These are phyloP conservation scores for Brettanomyces bruxellensis DNA, from an alignment of 805 yeast species.

Conservation along the genomic window DNA sequence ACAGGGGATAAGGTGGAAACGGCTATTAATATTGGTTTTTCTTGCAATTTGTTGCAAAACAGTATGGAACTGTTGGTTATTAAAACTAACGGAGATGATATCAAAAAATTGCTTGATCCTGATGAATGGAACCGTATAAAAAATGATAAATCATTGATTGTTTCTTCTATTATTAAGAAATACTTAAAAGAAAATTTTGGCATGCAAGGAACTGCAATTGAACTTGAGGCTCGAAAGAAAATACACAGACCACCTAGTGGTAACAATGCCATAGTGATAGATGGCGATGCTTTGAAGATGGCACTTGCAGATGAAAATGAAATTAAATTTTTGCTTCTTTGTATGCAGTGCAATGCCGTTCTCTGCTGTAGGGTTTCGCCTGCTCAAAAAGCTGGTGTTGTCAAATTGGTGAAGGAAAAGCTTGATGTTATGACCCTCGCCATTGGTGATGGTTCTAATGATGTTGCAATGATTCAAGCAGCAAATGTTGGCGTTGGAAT, in stretches of 20 bases:
- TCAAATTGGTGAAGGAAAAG: slow-evolving; percentile 62
- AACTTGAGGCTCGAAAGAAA: slow-evolving; percentile 43
- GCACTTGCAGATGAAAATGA: slow-evolving; percentile 33
- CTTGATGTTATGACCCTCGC: slow-evolving; percentile 79
- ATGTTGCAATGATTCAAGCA: slow-evolving; percentile 85
- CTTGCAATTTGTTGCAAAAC: slow-evolving; percentile 67
- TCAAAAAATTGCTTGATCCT: slow-evolving; percentile 31
- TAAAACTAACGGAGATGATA: slow-evolving; percentile 49
- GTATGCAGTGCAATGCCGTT: slow-evolving; percentile 76
- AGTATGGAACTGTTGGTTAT: slow-evolving; percentile 69
- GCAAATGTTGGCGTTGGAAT: slow-evolving; percentile 86
- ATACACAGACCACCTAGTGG: slow-evolving; percentile 63
- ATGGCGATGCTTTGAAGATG: slow-evolving; percentile 66
- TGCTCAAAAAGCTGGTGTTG: slow-evolving; percentile 80
- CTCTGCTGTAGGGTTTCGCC: slow-evolving; percentile 86
- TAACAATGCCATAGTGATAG: slow-evolving; percentile 61
- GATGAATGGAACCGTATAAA: slow-evolving; percentile 16
- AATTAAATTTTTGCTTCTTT: slow-evolving; percentile 56
- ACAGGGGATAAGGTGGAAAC: slow-evolving; percentile 90
- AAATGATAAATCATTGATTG: slow-evolving; percentile 23
- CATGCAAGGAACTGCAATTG: slow-evolving; percentile 51
- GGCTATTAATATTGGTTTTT: slow-evolving; percentile 80
- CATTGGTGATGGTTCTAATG: slow-evolving; percentile 85
- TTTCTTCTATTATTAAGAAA: slow-evolving; percentile 39
- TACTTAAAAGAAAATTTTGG: slow-evolving; percentile 48